Conservation (phyloP, 2,329 filamentous ascomycete genomes). For the Stylonectria norvegica region DNA sequence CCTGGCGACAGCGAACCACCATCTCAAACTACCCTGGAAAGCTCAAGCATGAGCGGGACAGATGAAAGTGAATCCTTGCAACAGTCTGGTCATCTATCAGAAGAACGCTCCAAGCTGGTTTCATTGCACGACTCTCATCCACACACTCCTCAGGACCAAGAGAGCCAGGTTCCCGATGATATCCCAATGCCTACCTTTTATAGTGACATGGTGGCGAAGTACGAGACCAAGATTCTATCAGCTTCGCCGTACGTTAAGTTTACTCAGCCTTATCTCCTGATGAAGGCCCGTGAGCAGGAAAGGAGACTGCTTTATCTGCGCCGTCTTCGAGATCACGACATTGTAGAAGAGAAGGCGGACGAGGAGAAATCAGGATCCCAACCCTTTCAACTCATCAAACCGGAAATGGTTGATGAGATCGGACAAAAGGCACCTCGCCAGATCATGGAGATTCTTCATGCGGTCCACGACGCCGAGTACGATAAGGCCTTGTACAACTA, state of each 20-base stretch:
- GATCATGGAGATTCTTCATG: constrained; percentile 89
- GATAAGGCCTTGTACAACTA: constrained; percentile 94
- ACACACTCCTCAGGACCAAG: constrained; percentile 45
- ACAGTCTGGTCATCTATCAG: constrained; percentile 20
- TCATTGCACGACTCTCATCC: constrained; percentile 44
- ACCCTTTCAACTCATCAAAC: constrained; percentile 85
- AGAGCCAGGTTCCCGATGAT: constrained; percentile 67
- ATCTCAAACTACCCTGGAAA: constrained; percentile 33
- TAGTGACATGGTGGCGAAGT: constrained; percentile 89
- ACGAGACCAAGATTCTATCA: constrained; percentile 88
- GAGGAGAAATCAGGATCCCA: constrained; percentile 63
- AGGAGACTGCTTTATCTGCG: constrained; percentile 77
- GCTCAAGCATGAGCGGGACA: constrained; percentile 22
- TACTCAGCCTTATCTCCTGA: constrained; percentile 86
- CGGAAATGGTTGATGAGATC: constrained; percentile 89
- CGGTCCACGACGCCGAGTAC: constrained; percentile 94
- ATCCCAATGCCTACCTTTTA: constrained; percentile 88
- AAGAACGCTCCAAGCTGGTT: constrained; percentile 28
- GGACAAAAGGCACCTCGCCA: constrained; percentile 77
- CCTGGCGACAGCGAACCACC: constrained; percentile 37
- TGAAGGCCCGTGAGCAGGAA: constrained; percentile 89
- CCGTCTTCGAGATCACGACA: constrained; percentile 73
- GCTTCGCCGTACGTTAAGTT: constrained; percentile 97
- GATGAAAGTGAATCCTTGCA: constrained; percentile 28
- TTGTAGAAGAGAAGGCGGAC: constrained; percentile 52